Percentiles rank a stretch among this genome's conserved stretches.
phyloP scores from a whole-genome alignment of 139 green algal genomes.

The Picochlorum sp. region DNA sequence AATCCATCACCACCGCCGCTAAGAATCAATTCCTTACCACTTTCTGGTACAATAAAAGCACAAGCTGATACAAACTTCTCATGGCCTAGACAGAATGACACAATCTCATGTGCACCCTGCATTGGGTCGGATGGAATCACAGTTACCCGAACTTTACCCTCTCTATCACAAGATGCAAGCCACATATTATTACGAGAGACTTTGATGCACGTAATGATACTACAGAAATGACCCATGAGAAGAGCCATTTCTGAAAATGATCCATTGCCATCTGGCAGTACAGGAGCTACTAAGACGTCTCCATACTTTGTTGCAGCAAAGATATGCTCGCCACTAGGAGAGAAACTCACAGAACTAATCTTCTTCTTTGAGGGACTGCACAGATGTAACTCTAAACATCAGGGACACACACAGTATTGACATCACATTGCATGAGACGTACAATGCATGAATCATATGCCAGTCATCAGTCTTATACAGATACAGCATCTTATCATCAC shows the following conservation, averaged over 20 bases:
- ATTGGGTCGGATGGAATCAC: conserved; percentile 30
- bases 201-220: conserved; percentile 60
- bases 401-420: too few species aligned
- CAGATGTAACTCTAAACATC: neutral
- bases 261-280: neutral
- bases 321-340: conserved; percentile 25
- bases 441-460: conserved; percentile 4
- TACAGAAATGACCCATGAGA: conserved; percentile 75
- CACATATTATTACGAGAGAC: conserved; percentile 39
- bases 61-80: conserved; percentile 51
- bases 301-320: conserved; percentile 80
- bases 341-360: conserved; percentile 53
- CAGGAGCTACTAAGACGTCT: conserved; percentile 50
- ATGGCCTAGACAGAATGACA: conserved; percentile 81
- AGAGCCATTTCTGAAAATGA: conserved; percentile 19
- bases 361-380: conserved; percentile 48
- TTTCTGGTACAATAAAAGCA: conserved; percentile 33
- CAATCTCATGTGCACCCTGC: conserved; percentile 65
- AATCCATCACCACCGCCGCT: conserved; percentile 61
- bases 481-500: conserved; percentile 47
- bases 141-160: conserved; percentile 62
- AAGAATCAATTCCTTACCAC: conserved; percentile 36
- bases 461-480: conserved; percentile 27
- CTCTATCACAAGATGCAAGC: conserved; percentile 64
- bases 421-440: neutral